Evolutionary conservation across 805 yeast species (phyloP), one percentile per base, ranked within the genome.

Genomic region (Hemisphaericaspora nanyangensis): DNA sequence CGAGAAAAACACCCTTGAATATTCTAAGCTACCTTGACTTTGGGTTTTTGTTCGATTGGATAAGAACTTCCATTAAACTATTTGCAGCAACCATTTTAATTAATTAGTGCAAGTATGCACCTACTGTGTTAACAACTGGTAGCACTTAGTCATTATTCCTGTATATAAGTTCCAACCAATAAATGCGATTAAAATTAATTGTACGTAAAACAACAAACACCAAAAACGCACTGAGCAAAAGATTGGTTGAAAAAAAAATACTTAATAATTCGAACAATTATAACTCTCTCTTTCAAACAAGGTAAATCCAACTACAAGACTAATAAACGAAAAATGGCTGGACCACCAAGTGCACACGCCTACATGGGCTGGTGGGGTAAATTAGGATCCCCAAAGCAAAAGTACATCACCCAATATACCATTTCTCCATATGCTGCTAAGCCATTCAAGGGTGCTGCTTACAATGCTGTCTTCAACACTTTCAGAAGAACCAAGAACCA

Each of bases 321-420:
- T 25, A 12, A 17, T 29, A 12, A 29, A 42, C 19, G 19, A 28
- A 52, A 31, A 34, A 58, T 58, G 63, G 63, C 53, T 40, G 63
- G 63, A 39, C 47, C 50, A 36, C 50, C 55, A 40, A 77, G 78
- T 54, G 81, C 82, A 55, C 79, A 76, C 54, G 61, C 88, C 58
- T 89, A 84, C 60, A 82, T 86, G 91, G 97, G 97, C 55, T 89
- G 96, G 96, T 89, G 97, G 97, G 97, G 97, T 61, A 66, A 74
- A 72, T 68, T 89, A 61, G 95, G 95, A 60, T 76, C 85, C 66
- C 90, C 93, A 62, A 77, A 77, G 54, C 95, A 87, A 74, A 86
- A 86, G 68, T 83, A 87, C 71, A 74, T 84, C 49, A 85, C 91
- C 47, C 77, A 85, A 44, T 93, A 91, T 76, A 74, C 96, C 40